Base-by-base conservation (phyloP, 139 green algal species). In the Desmodesmus armatus region DNA sequence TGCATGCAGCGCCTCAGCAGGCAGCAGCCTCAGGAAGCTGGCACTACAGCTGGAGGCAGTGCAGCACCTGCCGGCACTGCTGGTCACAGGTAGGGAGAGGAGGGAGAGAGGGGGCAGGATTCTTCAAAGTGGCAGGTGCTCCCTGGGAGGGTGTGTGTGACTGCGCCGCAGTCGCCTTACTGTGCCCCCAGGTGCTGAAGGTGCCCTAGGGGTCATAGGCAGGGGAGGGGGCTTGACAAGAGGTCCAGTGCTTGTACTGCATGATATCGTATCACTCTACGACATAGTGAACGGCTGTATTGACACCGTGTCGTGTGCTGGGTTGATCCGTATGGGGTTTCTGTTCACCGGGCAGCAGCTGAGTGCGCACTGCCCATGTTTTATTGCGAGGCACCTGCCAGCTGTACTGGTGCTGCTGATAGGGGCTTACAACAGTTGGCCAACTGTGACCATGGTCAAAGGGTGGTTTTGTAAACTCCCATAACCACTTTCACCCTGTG, bases 21-120 rank as follows among this genome's bases (percentile, higher is more conserved):
- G 80, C 39, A 41, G 87, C 77, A 67, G 60, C 43, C 40, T 29
- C 72, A 81, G 62, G 47, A 75, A 86, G 43, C 69, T 94, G 51
- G 27, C 33, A 0, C 31, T 80, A 3, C 88, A 90, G 83, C 72
- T 88, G 27, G 27, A 4, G 19, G 76, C 58, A 6, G 79, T 89
- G n/a, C 65, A 80, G 37, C 23, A 33, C 11, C 55, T 95, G 37
- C 92, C 91, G 5, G 39, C 72, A n/a, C 41, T 95, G 29, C 44
- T 95, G 4, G 66, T 93, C 3, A 94, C 92, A 29, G 93, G 90
- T 62, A 29, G n/a, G n/a, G n/a, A n/a, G n/a, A n/a, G n/a, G n/a
- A n/a, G n/a, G n/a, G n/a, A n/a, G n/a, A n/a, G n/a, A n/a, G n/a
- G n/a, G n/a, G n/a, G n/a, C n/a, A 41, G 63, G 21, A 23, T 31